Evolutionary conservation across 495 filamentous ascomycete genomes (phyloP).

Genomic region (Penicillium cosmopolitanum): DNA sequence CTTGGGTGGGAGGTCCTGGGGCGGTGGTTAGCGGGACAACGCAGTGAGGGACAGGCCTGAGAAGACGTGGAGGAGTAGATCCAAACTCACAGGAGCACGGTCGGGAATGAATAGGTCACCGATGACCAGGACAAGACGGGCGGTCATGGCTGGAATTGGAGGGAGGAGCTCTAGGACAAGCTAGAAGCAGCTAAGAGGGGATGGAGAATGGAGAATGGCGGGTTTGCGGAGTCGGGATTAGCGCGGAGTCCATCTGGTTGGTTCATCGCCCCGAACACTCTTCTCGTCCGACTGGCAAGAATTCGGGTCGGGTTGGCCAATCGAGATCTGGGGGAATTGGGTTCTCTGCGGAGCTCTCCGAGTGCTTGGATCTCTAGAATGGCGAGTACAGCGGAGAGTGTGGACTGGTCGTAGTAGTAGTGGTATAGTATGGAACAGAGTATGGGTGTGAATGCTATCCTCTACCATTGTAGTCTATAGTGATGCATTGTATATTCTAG

Average conservation of each 20-base stretch:
- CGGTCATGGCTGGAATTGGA: constrained; percentile 61
- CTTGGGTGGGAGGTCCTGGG: constrained; percentile 88
- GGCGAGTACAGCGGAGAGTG: not conserved
- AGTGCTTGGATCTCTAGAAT: constrained; percentile 2
- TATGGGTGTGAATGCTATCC: not conserved
- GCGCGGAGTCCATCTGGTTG: not conserved
- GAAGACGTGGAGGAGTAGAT: not conserved
- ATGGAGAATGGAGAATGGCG: not conserved
- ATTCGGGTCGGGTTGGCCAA: not conserved
- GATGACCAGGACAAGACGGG: constrained; percentile 85
- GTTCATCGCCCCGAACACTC: not conserved
- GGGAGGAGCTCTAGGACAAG: constrained; percentile 8
- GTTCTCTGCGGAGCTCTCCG: not conserved
- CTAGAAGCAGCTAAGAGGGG: not conserved
- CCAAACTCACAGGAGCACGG: constrained; percentile 70
- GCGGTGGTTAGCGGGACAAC: constrained; percentile 26
- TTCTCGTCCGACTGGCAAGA: not conserved
- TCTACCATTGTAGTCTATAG: not conserved
- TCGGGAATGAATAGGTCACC: constrained; percentile 99
- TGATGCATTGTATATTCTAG: not conserved
- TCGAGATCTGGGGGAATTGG: not conserved
- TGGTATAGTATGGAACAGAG: too few species aligned
- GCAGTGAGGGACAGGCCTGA: constrained; percentile 7
- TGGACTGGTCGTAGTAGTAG: not conserved
- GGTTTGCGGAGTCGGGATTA: constrained; percentile 1